phyloP scores from a whole-genome alignment of 176 grass and related monocot species.

The Sorghum bicolor region Sorghum_bicolor_NCBIv3 NC_012872.2:1063501-1064000 shows the following conservation, averaged over 20 bases:
- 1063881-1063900: too few species aligned
- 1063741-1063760: constrained; percentile 78
- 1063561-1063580: background rate
- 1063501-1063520: constrained; percentile 80
- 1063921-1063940: background rate
- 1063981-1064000: too few species aligned
- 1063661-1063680: constrained; percentile 61
- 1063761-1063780: constrained; percentile 50
- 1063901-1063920: background rate
- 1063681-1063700: constrained; percentile 64
- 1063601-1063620: background rate
- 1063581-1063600: background rate
- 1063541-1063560: constrained; percentile 52
- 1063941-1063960: background rate
- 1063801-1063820: background rate
- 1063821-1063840: background rate
- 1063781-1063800: background rate
- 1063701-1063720: constrained; percentile 78
- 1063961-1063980: too few species aligned
- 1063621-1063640: background rate
- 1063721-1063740: constrained; percentile 74
- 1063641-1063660: constrained; percentile 55
- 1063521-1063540: constrained; percentile 75
- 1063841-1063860: background rate
- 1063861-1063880: background rate